A percentile compares a stretch with the other conserved stretches of the same genome.
These are phyloP conservation scores for Cyberlindnera subsufficiens DNA, from an alignment of 805 yeast genomes.

Conservation along the genomic window DNA sequence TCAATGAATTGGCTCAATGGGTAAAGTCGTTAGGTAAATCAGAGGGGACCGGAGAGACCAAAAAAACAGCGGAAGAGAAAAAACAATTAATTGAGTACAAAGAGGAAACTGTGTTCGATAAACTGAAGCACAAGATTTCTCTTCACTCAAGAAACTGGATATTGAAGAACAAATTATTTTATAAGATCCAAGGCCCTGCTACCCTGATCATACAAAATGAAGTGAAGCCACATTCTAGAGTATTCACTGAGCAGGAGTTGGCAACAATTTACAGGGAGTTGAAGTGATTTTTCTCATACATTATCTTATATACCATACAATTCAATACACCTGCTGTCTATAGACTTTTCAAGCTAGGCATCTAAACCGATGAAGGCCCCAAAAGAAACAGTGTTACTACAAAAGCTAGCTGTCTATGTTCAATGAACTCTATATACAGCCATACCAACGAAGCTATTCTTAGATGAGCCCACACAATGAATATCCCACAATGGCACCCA, in stretches of 20 bases:
- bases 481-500: constrained; percentile 67
- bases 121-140: constrained; percentile 9
- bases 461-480: constrained; percentile 29
- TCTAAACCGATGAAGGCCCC: too few relatives aligned
- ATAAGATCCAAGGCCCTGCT: constrained; percentile 27
- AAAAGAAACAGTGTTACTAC: too few relatives aligned
- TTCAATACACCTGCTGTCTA: too few relatives aligned
- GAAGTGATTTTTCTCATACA: constrained; percentile 1
- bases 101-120: constrained; percentile 3
- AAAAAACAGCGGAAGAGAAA: not conserved
- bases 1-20: too few relatives aligned
- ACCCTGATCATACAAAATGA: constrained; percentile 22
- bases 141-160: constrained; percentile 11
- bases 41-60: too few relatives aligned
- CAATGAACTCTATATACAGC: too few relatives aligned
- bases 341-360: too few relatives aligned
- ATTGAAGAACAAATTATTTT: constrained; percentile 17
- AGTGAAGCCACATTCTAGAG: not conserved
- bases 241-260: constrained; percentile 12
- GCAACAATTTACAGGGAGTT: constrained; percentile 9
- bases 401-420: too few relatives aligned
- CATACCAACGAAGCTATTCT: not conserved
- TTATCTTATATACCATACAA: too few relatives aligned
- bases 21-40: too few relatives aligned
- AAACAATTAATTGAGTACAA: constrained; percentile 1